Conservation (phyloP, 768 basidiomycete genomes). For the Leucosporidium creatinivorum region DNA sequence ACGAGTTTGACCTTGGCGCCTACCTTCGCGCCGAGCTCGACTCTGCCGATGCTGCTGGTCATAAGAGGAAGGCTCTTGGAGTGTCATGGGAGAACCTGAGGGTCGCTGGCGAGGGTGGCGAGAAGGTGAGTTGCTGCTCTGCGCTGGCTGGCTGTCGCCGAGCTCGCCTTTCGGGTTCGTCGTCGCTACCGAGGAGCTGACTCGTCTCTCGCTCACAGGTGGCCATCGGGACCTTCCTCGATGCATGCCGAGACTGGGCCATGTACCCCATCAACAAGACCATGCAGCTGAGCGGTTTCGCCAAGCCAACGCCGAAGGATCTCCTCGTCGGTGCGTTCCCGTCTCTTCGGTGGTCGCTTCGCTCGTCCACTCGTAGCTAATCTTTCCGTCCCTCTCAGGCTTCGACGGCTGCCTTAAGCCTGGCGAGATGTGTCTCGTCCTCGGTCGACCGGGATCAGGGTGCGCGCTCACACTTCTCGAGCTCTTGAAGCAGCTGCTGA, state of each 20-base stretch:
- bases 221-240: conserved; percentile 35
- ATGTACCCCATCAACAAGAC: conserved; percentile 38
- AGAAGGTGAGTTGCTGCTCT: neutral
- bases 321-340: conserved; percentile 44
- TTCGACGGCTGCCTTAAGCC: conserved; percentile 61
- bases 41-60: conserved; percentile 1
- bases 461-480: neutral
- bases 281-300: neutral
- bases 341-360: too few species aligned
- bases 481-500: neutral
- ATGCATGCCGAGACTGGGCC: conserved; percentile 38
- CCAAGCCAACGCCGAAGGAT: neutral
- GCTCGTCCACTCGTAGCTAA: conserved; percentile 42
- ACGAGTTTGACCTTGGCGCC: conserved; percentile 21
- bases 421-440: conserved; percentile 42
- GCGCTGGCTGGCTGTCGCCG: neutral
- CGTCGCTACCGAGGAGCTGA: neutral
- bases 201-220: too few species aligned
- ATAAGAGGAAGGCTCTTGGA: conserved; percentile 5
- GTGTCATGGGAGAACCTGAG: conserved; percentile 19
- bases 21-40: conserved; percentile 12
- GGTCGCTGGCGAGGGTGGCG: conserved; percentile 21
- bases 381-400: conserved; percentile 40
- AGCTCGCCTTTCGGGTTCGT: too few species aligned
- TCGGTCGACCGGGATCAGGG: conserved; percentile 45